phyloP scores from a whole-genome alignment of 208 protist species.

The Crithidia thermophila region DNA sequence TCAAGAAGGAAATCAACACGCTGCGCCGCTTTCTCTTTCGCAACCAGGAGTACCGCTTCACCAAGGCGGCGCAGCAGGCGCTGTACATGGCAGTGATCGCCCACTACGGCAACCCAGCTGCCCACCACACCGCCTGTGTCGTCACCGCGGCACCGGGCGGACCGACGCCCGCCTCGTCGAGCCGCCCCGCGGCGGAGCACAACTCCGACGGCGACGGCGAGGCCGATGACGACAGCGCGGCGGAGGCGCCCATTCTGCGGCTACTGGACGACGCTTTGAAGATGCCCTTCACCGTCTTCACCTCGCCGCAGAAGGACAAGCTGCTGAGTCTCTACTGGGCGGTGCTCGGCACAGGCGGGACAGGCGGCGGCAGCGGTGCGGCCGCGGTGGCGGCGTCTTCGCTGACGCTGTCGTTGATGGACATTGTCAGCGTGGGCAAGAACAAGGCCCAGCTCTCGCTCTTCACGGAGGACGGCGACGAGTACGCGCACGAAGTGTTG shows the following conservation, averaged over 20 bases:
- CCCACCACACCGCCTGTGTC: constrained; percentile 23
- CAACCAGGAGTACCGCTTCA: constrained; percentile 63
- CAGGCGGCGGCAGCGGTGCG: neutral
- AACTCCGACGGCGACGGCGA: neutral
- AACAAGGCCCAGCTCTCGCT: constrained; percentile 23
- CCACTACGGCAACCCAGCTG: constrained; percentile 41
- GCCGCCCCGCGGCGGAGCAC: neutral
- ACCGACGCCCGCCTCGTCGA: neutral
- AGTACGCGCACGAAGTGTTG: constrained; percentile 31
- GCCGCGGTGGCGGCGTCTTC: neutral
- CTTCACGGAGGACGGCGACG: constrained; percentile 28
- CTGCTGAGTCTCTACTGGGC: constrained; percentile 41
- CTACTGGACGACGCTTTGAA: constrained; percentile 59
- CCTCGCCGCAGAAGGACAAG: constrained; percentile 50
- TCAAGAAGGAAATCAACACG: constrained; percentile 48
- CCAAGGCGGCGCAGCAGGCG: constrained; percentile 45
- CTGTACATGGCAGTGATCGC: constrained; percentile 52
- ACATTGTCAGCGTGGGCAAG: constrained; percentile 22
- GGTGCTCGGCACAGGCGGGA: constrained; percentile 29
- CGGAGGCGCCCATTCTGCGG: constrained; percentile 33
- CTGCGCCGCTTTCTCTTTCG: constrained; percentile 54
- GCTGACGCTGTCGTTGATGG: constrained; percentile 28
- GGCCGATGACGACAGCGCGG: neutral
- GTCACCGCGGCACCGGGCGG: neutral
- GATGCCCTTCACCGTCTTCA: constrained; percentile 64